Evolutionary conservation across 176 grass and related monocot species (phyloP), one percentile per base, ranked within the genome.

Genomic region (Oryza coarctata): DNA sequence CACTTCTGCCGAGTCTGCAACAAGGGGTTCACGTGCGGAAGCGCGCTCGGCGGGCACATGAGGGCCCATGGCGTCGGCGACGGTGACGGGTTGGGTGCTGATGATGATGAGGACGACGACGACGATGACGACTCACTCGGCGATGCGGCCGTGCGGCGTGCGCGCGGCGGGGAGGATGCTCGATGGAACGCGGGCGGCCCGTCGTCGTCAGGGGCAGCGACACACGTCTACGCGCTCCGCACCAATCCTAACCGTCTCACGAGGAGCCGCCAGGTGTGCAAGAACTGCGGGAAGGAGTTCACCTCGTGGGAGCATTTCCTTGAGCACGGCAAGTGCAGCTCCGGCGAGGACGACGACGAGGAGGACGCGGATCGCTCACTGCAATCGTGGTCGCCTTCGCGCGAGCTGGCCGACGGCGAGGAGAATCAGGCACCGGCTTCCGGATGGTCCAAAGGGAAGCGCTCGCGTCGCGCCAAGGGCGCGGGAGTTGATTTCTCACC

Each of bases 1-100:
- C 92, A 98, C 38, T 89, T 92, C 80, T 98, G 95, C 50, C 78
- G 92, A 23, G 87, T 98, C 9, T 94, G 95, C 86, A 92, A 90
- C 84, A 98, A 94, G 82, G 92, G 86, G 1, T 98, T 98, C 68
- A 78, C 77, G 8, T 92, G 92, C 63, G 95, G 92, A 57, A 92
- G 92, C 20, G 95, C 90, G 12, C 92, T 98, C 20, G 95, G 95
- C 1, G 95, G 95, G 14, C 95, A 98, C 79, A 98, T 98, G 95
- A 87, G 86, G 38, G 90, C 92, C 26, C 95, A 98, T 50, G 84
- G 88, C 63, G 88, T 90, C 82, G 68, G 79, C 34, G 83, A 92
- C 44, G 77, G 85, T 23, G 73, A 83, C 28, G 55, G 40, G 22
- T 31, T 62, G 3, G 71, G 22, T 40, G 68, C 2, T 0, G 60